phyloP scores from a whole-genome alignment of 371 early-diverging fungal genomes.

The Mucor circinelloides region DNA sequence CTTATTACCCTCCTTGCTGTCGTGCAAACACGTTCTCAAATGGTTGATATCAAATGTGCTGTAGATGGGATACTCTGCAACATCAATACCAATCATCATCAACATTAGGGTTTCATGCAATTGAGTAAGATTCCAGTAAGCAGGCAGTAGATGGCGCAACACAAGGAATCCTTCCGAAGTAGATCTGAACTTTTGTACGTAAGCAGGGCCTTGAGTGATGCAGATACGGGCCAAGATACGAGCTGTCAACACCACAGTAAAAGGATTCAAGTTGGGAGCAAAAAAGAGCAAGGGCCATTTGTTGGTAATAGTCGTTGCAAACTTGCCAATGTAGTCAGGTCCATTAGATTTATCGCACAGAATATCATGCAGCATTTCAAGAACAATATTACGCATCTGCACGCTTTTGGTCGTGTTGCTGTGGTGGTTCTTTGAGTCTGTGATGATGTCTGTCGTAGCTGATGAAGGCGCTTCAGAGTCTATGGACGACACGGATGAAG shows the following conservation, averaged over 20 bases:
- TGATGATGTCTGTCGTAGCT: constrained; percentile 26
- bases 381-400: constrained; percentile 66
- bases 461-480: constrained; percentile 2
- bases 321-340: constrained; percentile 40
- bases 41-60: constrained; percentile 51
- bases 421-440: constrained; percentile 38
- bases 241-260: constrained; percentile 60
- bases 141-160: constrained; percentile 54
- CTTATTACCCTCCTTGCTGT: constrained; percentile 9
- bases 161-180: constrained; percentile 67
- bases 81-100: constrained; percentile 64
- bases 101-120: constrained; percentile 62
- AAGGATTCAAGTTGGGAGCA: constrained; percentile 56
- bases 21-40: constrained; percentile 39
- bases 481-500: background rate
- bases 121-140: constrained; percentile 65
- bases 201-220: constrained; percentile 54
- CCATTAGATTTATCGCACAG: constrained; percentile 50
- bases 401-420: constrained; percentile 38
- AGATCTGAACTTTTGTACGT: constrained; percentile 57
- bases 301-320: constrained; percentile 66
- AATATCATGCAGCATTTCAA: constrained; percentile 76
- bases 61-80: constrained; percentile 54
- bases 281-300: constrained; percentile 76
- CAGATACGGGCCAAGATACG: constrained; percentile 63